Evolutionary conservation across 148 eudicot species (phyloP).

Genomic region (Camellia sinensis): DNA sequence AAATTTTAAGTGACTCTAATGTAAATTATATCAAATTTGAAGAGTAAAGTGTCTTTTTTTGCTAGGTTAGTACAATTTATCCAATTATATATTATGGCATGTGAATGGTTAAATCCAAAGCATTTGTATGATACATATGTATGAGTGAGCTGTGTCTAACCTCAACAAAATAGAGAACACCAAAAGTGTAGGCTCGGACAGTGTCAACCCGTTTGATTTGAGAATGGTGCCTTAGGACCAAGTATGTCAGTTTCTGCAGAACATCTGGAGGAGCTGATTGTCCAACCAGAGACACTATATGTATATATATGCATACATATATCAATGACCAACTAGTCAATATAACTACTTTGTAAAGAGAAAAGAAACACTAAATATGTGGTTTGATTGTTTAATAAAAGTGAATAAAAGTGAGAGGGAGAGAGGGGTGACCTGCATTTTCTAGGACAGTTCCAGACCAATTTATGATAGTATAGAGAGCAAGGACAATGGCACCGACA

Average conservation of each 20-base stretch:
- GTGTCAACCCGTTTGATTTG: slow-evolving; percentile 67
- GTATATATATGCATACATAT: not conserved
- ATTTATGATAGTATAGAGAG: slow-evolving; percentile 61
- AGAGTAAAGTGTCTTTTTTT: no score
- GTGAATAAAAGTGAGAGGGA: not conserved
- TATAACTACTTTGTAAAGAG: no score
- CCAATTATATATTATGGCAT: no score
- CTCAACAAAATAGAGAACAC: slow-evolving; percentile 79
- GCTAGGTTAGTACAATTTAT: no score
- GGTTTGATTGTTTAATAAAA: no score
- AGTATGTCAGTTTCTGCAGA: slow-evolving; percentile 65
- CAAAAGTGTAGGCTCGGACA: slow-evolving; percentile 82
- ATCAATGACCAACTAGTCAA: not conserved
- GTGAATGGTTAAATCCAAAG: no score
- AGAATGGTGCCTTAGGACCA: slow-evolving; percentile 54
- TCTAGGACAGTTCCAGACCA: slow-evolving; percentile 78
- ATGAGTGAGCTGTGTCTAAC: slow-evolving; percentile 25
- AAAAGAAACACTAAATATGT: no score
- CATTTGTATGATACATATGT: no score
- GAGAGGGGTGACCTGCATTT: slow-evolving; percentile 55
- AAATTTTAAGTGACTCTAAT: no score
- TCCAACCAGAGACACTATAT: slow-evolving; percentile 62
- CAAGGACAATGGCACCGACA: slow-evolving; percentile 60
- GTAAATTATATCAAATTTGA: no score
- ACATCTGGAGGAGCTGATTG: slow-evolving; percentile 78